Conservation (phyloP, 2,329 filamentous ascomycete genomes). For the Hysterium pulicare region DNA sequence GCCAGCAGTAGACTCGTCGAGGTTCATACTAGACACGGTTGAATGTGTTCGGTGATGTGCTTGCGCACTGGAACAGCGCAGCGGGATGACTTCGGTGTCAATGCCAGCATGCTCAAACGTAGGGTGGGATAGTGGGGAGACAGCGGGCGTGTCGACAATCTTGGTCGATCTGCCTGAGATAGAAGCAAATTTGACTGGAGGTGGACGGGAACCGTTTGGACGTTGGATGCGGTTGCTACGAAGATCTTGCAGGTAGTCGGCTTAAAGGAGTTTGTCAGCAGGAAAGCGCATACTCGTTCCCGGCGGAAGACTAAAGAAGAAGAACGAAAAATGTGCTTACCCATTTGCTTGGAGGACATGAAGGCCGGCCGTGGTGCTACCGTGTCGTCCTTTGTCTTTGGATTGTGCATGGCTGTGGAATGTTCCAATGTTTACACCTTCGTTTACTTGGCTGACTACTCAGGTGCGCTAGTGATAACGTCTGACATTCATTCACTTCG, state of each 20-base stretch:
- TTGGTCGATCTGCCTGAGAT: slow-evolving; percentile 30
- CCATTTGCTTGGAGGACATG: slow-evolving; percentile 38
- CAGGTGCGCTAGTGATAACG: too few species aligned
- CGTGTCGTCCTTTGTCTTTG: slow-evolving; percentile 34
- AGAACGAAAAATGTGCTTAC: slow-evolving; percentile 24
- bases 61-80: slow-evolving; percentile 14
- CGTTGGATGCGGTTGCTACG: slow-evolving; percentile 65
- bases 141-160: slow-evolving; percentile 22
- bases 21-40: slow-evolving; percentile 21
- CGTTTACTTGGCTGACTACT: slow-evolving; percentile 9
- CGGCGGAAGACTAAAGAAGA: not conserved
- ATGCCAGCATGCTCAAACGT: slow-evolving; percentile 23
- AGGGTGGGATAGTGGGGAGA: slow-evolving; percentile 20
- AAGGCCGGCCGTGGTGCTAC: slow-evolving; percentile 34
- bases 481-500: too few species aligned
- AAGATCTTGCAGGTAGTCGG: slow-evolving; percentile 67
- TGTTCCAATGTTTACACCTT: slow-evolving; percentile 11
- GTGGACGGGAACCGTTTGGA: slow-evolving; percentile 68
- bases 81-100: slow-evolving; percentile 14
- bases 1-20: slow-evolving; percentile 27
- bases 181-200: slow-evolving; percentile 48
- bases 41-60: slow-evolving; percentile 29
- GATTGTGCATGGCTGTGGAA: slow-evolving; percentile 22
- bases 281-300: too few species aligned
- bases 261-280: slow-evolving; percentile 43